Conservation (phyloP, 208 protist genomes). For the Acanthamoeba healyi region DNA sequence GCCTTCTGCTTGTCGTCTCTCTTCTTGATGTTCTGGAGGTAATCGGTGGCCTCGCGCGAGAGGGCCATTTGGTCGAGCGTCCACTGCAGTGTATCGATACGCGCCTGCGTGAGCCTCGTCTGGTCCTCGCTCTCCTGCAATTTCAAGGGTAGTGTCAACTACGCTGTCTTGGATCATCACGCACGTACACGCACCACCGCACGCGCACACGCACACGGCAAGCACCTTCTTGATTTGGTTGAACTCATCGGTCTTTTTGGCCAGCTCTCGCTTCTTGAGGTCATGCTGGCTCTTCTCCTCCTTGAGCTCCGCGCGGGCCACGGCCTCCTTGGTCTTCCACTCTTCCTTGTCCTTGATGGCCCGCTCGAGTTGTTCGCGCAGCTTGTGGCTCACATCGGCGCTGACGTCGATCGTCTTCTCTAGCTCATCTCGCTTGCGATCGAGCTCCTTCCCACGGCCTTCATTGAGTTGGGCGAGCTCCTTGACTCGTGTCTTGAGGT, state of each 20-base stretch:
- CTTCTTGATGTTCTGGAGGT: constrained; percentile 52
- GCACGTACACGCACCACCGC: not conserved
- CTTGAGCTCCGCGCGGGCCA: not conserved
- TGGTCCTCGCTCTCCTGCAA: constrained; percentile 26
- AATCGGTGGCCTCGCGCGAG: not conserved
- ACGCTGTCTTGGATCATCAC: too few relatives aligned
- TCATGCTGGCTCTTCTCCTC: constrained; percentile 40
- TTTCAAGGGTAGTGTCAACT: too few relatives aligned
- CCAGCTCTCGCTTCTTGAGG: constrained; percentile 19
- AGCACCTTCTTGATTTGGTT: not conserved
- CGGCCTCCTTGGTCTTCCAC: constrained; percentile 42
- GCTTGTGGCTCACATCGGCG: constrained; percentile 37
- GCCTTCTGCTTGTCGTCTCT: constrained; percentile 53
- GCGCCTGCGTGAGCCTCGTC: not conserved
- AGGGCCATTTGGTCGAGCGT: constrained; percentile 63
- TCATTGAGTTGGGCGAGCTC: constrained; percentile 30
- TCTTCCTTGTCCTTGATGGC: not conserved
- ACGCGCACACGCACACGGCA: not conserved
- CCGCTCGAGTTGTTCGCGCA: constrained; percentile 47
- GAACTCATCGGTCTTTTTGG: constrained; percentile 59
- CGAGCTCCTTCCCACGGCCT: constrained; percentile 36
- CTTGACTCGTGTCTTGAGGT: constrained; percentile 5
- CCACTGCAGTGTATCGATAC: constrained; percentile 42
- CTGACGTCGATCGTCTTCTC: constrained; percentile 62
- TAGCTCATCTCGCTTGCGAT: constrained; percentile 48